Percentiles rank a stretch among this genome's conserved stretches.
Evolutionary conservation across 2,329 filamentous ascomycete species (phyloP).

Genomic region (Ophiostoma piceae): DNA sequence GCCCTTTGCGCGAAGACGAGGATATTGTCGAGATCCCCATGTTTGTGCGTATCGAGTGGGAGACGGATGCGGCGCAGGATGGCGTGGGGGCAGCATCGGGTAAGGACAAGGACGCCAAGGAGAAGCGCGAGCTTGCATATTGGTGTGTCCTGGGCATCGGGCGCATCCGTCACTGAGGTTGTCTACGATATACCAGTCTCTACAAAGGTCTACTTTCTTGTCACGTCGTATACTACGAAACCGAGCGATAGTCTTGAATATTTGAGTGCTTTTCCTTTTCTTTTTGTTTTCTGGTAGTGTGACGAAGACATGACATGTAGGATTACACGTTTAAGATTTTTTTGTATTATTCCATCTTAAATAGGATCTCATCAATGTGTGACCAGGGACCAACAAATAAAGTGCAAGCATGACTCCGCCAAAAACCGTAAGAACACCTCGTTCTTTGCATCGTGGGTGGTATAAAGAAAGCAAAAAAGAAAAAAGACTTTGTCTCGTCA

Average conservation of each 20-base stretch:
- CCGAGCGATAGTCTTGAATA: background rate
- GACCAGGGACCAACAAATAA: conserved; percentile 14
- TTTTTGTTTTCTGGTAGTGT: background rate
- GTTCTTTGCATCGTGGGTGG: conserved; percentile 14
- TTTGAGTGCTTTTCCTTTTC: background rate
- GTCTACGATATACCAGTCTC: background rate
- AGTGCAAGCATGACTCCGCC: conserved; percentile 20
- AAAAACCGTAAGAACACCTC: conserved; percentile 15
- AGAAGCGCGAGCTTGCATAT: conserved; percentile 85
- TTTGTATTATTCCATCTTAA: conserved; percentile 21
- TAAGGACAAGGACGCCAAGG: conserved; percentile 58
- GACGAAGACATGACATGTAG: background rate
- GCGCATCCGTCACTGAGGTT: conserved; percentile 54
- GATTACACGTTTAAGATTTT: conserved; percentile 19
- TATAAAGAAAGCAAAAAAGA: conserved; percentile 11
- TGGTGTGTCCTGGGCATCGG: conserved; percentile 92
- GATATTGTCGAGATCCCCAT: conserved; percentile 82
- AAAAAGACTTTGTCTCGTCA: conserved; percentile 18
- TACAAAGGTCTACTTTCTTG: background rate
- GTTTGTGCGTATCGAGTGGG: conserved; percentile 90
- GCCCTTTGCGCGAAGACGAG: conserved; percentile 54
- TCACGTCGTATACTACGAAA: background rate
- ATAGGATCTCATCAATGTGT: conserved; percentile 22
- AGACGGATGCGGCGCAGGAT: conserved; percentile 58
- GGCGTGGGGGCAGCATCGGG: conserved; percentile 53